These are phyloP conservation scores for Blepharisma undulans DNA, from an alignment of 169 alveolate genomes.

Conservation along the genomic window DNA sequence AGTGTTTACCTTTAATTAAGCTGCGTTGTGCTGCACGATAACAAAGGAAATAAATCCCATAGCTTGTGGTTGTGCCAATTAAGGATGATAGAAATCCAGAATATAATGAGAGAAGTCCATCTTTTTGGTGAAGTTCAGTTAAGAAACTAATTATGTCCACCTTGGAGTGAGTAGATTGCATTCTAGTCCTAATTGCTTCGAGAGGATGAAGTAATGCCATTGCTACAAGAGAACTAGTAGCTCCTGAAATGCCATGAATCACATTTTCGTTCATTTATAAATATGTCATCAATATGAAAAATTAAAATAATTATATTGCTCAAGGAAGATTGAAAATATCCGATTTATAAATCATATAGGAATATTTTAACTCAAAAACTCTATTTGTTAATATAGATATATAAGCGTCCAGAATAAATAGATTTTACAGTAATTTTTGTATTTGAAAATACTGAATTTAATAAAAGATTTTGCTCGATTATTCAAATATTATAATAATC, in stretches of 20 bases:
- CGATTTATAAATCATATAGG: too few relatives aligned
- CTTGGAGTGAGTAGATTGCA: neutral
- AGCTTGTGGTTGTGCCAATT: neutral
- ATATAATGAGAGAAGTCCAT: slow-evolving; percentile 12
- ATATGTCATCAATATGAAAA: too few relatives aligned
- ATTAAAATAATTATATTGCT: too few relatives aligned
- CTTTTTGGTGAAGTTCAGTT: neutral
- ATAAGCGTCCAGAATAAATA: too few relatives aligned
- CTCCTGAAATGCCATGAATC: slow-evolving; percentile 38
- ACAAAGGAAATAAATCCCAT: slow-evolving; percentile 25
- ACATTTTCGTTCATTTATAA: slow-evolving; percentile 7
- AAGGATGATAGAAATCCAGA: slow-evolving; percentile 31
- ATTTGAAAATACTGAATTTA: too few relatives aligned
- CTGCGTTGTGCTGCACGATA: neutral
- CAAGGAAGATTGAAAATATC: too few relatives aligned
- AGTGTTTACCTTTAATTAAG: neutral
- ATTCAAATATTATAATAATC: too few relatives aligned
- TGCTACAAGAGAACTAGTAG: neutral
- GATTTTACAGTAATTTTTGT: too few relatives aligned
- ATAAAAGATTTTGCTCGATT: too few relatives aligned
- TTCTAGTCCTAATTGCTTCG: neutral
- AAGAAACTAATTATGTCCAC: neutral
- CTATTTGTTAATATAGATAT: too few relatives aligned
- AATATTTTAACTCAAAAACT: too few relatives aligned
- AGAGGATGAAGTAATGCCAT: slow-evolving; percentile 36